phyloP scores from a whole-genome alignment of 179 eudicot species.

The Spergularia azorica region DNA sequence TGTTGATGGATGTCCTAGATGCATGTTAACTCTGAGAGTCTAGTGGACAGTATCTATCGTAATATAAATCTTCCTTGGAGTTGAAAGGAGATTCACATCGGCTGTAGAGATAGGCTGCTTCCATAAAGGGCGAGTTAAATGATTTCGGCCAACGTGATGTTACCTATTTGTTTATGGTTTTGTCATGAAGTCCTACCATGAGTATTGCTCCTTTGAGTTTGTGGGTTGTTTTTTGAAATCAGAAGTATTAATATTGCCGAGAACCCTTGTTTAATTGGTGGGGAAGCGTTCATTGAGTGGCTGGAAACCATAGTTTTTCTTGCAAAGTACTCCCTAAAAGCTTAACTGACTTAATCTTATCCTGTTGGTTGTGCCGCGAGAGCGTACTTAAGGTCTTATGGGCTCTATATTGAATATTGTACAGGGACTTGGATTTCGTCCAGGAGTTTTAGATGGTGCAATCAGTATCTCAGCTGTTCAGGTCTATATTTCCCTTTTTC shows the following conservation, averaged over 20 bases:
- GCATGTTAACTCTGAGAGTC: too few species aligned
- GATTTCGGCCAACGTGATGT: too few species aligned
- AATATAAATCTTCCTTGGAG: too few species aligned
- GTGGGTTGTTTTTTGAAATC: background rate
- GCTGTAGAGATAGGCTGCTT: too few species aligned
- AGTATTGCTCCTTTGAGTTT: background rate
- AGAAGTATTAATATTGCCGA: background rate
- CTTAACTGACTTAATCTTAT: background rate
- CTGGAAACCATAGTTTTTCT: background rate
- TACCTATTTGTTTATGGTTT: background rate
- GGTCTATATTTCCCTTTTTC: constrained; percentile 42
- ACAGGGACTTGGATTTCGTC: constrained; percentile 86
- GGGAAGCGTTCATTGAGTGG: too few species aligned
- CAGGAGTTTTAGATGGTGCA: constrained; percentile 93
- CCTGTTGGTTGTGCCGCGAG: background rate
- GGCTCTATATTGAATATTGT: constrained; percentile 11
- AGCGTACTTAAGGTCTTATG: constrained; percentile 14
- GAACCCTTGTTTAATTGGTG: too few species aligned
- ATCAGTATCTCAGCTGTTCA: constrained; percentile 98
- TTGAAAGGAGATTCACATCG: too few species aligned
- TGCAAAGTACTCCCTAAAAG: background rate
- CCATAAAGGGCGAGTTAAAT: too few species aligned
- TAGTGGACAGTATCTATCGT: too few species aligned
- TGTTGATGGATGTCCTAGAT: too few species aligned
- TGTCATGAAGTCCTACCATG: background rate